A percentile compares a stretch with the other conserved stretches of the same genome.
Evolutionary conservation across 1,284 basidiomycete species (phyloP).

Genomic region (Malassezia yamatoensis): DNA sequence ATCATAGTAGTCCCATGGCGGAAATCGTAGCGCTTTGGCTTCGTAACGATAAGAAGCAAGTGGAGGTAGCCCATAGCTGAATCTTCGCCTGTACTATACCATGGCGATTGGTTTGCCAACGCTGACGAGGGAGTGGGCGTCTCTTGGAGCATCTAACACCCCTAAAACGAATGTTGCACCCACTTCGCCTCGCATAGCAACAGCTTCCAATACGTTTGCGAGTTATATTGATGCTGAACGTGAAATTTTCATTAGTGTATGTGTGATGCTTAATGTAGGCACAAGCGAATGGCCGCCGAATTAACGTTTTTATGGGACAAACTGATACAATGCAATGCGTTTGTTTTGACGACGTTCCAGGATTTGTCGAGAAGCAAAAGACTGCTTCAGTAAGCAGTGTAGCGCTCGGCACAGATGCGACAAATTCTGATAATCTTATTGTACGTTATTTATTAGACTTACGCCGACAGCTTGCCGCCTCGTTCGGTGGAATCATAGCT

Average conservation of each 20-base stretch:
- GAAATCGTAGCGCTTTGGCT: slow-evolving; percentile 11
- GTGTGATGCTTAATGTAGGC: slow-evolving; percentile 7
- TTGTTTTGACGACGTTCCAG: slow-evolving; percentile 10
- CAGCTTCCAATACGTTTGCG: slow-evolving; percentile 16
- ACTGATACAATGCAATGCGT: slow-evolving; percentile 10
- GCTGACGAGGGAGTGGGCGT: slow-evolving; percentile 16
- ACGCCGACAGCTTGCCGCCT: slow-evolving; percentile 8
- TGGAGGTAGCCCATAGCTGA: slow-evolving; percentile 2
- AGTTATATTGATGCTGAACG: slow-evolving; percentile 1
- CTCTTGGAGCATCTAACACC: slow-evolving; percentile 13
- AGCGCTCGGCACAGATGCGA: slow-evolving; percentile 5
- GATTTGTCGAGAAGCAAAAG: not conserved
- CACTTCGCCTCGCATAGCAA: slow-evolving; percentile 8
- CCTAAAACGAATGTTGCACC: slow-evolving; percentile 2
- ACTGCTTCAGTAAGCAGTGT: slow-evolving; percentile 9
- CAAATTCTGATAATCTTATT: slow-evolving; percentile 7
- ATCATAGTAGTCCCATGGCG: not conserved
- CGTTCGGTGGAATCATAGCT: slow-evolving; percentile 9
- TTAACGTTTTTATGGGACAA: slow-evolving; percentile 9
- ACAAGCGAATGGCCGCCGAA: slow-evolving; percentile 12
- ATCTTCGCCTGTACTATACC: not conserved
- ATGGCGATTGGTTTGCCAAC: slow-evolving; percentile 11
- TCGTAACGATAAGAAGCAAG: not conserved
- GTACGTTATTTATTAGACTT: not conserved
- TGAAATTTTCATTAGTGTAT: slow-evolving; percentile 10